Evolutionary conservation across 2,329 filamentous ascomycete genomes (phyloP).

Genomic region (Arthrobotrys sinensis): DNA sequence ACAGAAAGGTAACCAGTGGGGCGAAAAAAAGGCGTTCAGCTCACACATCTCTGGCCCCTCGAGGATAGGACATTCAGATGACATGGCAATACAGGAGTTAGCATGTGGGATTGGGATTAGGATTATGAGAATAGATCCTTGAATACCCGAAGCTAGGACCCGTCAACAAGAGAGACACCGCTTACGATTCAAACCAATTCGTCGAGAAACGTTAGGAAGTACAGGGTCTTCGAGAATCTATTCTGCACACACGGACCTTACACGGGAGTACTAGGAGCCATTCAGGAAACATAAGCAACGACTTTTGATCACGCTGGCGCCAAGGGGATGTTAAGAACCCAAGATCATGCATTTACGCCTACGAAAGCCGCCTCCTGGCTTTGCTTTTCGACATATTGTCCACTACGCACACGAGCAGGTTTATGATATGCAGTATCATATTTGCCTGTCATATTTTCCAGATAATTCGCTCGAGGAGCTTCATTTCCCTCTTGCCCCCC

Average conservation of each 20-base stretch:
- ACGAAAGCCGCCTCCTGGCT: too few species aligned
- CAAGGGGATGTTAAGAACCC: slow-evolving; percentile 15
- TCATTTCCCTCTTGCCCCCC: neutral
- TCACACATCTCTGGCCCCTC: slow-evolving; percentile 12
- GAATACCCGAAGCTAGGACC: slow-evolving; percentile 7
- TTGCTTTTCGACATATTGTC: neutral
- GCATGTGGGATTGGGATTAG: slow-evolving; percentile 15
- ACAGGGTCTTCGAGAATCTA: slow-evolving; percentile 15
- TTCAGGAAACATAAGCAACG: neutral
- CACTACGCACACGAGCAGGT: slow-evolving; percentile 6
- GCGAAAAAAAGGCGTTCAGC: neutral
- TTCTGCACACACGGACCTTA: neutral
- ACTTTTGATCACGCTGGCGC: slow-evolving; percentile 21
- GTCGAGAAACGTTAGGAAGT: neutral
- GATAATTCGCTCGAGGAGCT: slow-evolving; percentile 18
- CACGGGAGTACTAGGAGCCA: slow-evolving; percentile 4
- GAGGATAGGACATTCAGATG: neutral
- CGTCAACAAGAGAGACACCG: neutral
- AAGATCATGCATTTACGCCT: slow-evolving; percentile 18
- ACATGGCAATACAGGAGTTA: slow-evolving; percentile 9
- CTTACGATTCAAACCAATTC: slow-evolving; percentile 8
- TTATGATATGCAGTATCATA: slow-evolving; percentile 15
- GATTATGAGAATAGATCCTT: slow-evolving; percentile 8
- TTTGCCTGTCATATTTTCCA: neutral
- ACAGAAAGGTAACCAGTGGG: neutral